Percentiles rank a stretch among this genome's conserved stretches.
Evolutionary conservation across 164 flowering plant genomes (phyloP).

Genomic region (Buxus sempervirens): DNA sequence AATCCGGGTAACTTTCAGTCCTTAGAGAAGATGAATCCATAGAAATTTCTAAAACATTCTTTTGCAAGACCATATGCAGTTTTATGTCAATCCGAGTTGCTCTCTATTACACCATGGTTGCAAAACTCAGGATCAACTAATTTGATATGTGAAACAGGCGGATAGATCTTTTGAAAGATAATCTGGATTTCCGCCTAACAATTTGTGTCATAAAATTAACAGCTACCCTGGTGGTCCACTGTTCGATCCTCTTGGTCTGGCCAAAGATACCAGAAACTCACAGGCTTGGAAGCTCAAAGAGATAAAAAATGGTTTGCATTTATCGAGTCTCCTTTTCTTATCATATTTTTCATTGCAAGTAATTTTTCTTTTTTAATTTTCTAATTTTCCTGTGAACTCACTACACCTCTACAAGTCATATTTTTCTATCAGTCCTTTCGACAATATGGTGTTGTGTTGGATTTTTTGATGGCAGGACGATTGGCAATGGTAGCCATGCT

Average conservation of each 20-base stretch:
- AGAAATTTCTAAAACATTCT: too few relatives aligned
- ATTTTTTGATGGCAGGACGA: constrained; percentile 48
- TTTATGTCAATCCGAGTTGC: too few relatives aligned
- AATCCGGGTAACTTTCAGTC: constrained; percentile 60
- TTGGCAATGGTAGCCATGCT: constrained; percentile 93
- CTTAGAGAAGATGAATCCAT: background rate
- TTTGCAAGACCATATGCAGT: too few relatives aligned
- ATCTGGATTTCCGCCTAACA: background rate
- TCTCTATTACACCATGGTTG: too few relatives aligned
- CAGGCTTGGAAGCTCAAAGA: constrained; percentile 85
- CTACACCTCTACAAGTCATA: too few relatives aligned
- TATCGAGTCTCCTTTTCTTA: background rate
- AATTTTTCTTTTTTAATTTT: too few relatives aligned
- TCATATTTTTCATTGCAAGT: background rate
- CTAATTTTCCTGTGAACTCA: too few relatives aligned
- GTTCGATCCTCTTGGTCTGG: constrained; percentile 86
- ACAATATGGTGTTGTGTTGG: background rate
- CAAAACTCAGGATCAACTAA: too few relatives aligned
- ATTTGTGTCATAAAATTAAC: constrained; percentile 7
- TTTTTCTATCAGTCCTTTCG: background rate
- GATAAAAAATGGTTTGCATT: constrained; percentile 72
- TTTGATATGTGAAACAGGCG: too few relatives aligned
- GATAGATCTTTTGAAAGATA: too few relatives aligned
- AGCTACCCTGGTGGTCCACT: constrained; percentile 94
- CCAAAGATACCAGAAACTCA: constrained; percentile 64